Percentiles rank a stretch among this genome's conserved stretches.
Evolutionary conservation across 2,329 filamentous ascomycete genomes (phyloP).

Genomic region (Didymella segeticola): DNA sequence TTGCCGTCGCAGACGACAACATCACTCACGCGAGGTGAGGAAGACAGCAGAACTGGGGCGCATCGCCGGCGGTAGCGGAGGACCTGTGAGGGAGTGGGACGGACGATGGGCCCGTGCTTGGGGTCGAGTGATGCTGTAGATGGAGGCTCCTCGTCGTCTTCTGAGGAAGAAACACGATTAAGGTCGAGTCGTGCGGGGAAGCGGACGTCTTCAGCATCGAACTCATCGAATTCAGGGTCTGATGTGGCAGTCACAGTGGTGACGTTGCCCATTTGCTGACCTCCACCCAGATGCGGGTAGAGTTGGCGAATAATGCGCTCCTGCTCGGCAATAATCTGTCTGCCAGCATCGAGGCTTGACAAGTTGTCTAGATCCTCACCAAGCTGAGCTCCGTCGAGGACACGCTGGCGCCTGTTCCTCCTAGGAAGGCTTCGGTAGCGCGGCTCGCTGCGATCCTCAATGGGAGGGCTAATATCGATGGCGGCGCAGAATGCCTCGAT

Average conservation of each 20-base stretch:
- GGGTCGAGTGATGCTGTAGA: conserved; percentile 36
- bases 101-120: conserved; percentile 39
- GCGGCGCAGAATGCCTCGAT: conserved; percentile 71
- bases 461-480: conserved; percentile 72
- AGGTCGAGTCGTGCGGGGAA: conserved; percentile 36
- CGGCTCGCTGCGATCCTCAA: conserved; percentile 68
- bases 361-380: conserved; percentile 43
- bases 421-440: conserved; percentile 57
- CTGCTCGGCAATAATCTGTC: conserved; percentile 55
- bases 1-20: conserved; percentile 53
- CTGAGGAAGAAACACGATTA: conserved; percentile 25
- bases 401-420: conserved; percentile 47
- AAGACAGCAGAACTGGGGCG: conserved; percentile 53
- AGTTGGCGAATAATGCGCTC: conserved; percentile 56
- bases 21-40: conserved; percentile 54
- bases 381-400: conserved; percentile 43
- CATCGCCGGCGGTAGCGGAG: conserved; percentile 57
- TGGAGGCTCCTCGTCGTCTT: conserved; percentile 31
- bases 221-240: conserved; percentile 46
- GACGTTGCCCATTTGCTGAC: conserved; percentile 16
- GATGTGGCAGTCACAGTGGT: conserved; percentile 18
- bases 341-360: conserved; percentile 39
- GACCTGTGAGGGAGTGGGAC: conserved; percentile 45
- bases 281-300: conserved; percentile 52
- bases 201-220: conserved; percentile 48